Evolutionary conservation across 306 rosid genomes (phyloP).

Genomic region (Myrica gale): DNA sequence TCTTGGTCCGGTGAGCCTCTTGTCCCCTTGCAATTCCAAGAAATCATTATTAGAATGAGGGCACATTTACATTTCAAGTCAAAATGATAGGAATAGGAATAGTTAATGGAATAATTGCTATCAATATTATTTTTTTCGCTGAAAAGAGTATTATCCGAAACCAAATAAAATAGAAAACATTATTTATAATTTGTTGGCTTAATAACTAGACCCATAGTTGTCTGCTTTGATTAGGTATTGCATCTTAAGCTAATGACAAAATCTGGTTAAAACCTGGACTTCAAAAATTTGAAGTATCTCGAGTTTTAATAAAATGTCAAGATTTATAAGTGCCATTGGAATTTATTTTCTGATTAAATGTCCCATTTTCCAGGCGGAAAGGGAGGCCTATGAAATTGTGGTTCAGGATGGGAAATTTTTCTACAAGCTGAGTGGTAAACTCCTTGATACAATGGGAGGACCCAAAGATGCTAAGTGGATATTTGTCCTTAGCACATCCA

Average conservation of each 20-base stretch:
- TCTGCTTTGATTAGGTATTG: too few relatives aligned
- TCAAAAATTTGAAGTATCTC: not conserved
- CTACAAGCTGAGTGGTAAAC: constrained; percentile 44
- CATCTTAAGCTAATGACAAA: not conserved
- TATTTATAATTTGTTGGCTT: too few relatives aligned
- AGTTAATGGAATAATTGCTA: too few relatives aligned
- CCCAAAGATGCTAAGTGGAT: constrained; percentile 64
- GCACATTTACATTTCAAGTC: not conserved
- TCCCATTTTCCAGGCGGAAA: constrained; percentile 52
- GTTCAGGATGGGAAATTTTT: constrained; percentile 54
- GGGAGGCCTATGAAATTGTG: constrained; percentile 52
- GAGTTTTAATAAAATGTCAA: not conserved
- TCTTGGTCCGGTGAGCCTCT: constrained; percentile 74
- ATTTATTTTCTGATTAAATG: constrained; percentile 3
- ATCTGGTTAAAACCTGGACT: not conserved
- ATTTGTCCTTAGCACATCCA: constrained; percentile 80
- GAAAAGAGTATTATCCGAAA: too few relatives aligned
- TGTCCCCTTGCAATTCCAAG: constrained; percentile 14
- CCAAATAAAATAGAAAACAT: too few relatives aligned
- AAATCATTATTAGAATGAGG: not conserved
- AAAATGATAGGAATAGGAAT: not conserved
- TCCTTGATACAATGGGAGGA: constrained; percentile 48
- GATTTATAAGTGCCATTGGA: not conserved
- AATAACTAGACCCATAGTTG: too few relatives aligned
- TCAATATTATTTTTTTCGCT: too few relatives aligned